Base-by-base conservation (phyloP, 805 yeast genomes). In the Candida sakaeoensis region DNA sequence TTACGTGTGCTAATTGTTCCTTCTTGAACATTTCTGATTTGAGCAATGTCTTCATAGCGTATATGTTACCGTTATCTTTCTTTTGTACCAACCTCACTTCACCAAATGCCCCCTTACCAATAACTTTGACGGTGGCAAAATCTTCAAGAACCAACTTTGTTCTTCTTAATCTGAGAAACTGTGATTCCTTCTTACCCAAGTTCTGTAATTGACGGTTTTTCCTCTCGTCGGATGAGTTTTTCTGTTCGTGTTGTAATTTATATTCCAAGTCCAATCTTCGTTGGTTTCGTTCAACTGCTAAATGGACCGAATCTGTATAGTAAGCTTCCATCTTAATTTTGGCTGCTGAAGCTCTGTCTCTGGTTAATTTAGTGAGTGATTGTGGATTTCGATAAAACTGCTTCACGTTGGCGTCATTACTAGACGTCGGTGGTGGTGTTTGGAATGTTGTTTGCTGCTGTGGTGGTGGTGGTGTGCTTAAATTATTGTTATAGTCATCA, bases 61-160 rank as follows among this genome's bases (percentile, higher is more conserved):
- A 89, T 25, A 85, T 90, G 63, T 85, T 83, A 39, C 96, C 95
- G 1, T 93, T 84, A 61, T 93, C 99, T 39, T 70, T 74, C 69
- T 90, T 91, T 57, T 93, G 97, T 10, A 93, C 98, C 39, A 93
- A 70, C 46, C 97, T 76, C 25, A 93, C 99, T 57, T 89, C 97
- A 46, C 99, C 99, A 67, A 93, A 93, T 0, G 99, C 96, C 47
- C 99, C 99, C 60, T 93, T 93, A 36, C 99, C 99, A 77, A 73
- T 77, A 25, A 85, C 96, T 62, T 88, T 88, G 40, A 89, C 95
- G 1, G 96, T 89, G 43, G 72, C 77, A 63, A 89, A 86, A 63
- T 89, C 97, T 29, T 84, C 93, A 31, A 88, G 68, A 1, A 88
- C 75, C 39, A 89, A 69, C 54, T 89, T 77, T 1, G 96, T 89